Percentiles rank a stretch among this genome's conserved stretches.
phyloP scores from a whole-genome alignment of 495 filamentous ascomycete species.

The Astrothelium subdiscretum region DNA sequence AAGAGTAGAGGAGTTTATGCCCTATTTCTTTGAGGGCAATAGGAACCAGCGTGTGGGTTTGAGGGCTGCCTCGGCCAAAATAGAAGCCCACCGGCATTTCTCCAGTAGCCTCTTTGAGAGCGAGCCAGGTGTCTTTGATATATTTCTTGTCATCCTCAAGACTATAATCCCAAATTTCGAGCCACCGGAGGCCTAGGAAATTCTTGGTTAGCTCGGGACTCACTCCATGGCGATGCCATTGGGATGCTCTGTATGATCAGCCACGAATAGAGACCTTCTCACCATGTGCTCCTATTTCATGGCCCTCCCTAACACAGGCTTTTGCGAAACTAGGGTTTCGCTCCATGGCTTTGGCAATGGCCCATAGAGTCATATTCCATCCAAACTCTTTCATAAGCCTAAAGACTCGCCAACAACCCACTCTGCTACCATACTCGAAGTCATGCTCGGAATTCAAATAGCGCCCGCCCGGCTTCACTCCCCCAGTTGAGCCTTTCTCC shows the following conservation, averaged over 20 bases:
- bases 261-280: background rate
- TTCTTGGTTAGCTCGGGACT: background rate
- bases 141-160: constrained; percentile 22
- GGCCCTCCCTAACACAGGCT: constrained; percentile 20
- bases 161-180: constrained; percentile 24
- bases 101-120: constrained; percentile 20
- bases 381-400: constrained; percentile 24
- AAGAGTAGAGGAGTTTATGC: constrained; percentile 17
- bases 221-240: too few relatives aligned
- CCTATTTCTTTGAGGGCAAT: constrained; percentile 19
- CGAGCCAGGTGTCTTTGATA: constrained; percentile 20
- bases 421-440: constrained; percentile 24
- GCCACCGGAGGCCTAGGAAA: constrained; percentile 15
- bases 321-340: constrained; percentile 20
- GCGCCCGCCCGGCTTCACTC: constrained; percentile 17
- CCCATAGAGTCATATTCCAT: constrained; percentile 23
- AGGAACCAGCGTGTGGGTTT: constrained; percentile 20
- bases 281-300: constrained; percentile 26
- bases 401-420: constrained; percentile 22
- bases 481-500: constrained; percentile 23
- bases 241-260: too few relatives aligned
- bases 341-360: constrained; percentile 23
- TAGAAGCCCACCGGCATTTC: constrained; percentile 24
- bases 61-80: constrained; percentile 23
- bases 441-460: constrained; percentile 25